Conservation (phyloP, 2,329 filamentous ascomycete genomes). For the Nannizziopsis barbatae region DNA sequence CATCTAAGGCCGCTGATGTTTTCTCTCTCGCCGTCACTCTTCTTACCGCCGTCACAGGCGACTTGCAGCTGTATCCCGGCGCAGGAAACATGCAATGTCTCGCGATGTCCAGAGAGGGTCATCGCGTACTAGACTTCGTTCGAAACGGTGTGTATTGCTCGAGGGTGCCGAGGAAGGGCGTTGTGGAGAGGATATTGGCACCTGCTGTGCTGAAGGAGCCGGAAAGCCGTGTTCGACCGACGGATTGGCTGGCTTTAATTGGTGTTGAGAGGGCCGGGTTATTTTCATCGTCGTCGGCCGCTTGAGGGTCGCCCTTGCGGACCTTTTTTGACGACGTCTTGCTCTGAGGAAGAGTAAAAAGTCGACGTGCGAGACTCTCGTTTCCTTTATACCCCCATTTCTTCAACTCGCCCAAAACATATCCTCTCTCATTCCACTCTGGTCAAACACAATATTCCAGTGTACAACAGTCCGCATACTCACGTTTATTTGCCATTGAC, state of each 20-base stretch:
- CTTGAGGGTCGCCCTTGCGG: too few species aligned
- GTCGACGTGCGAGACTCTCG: too few species aligned
- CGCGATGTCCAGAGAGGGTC: conserved; percentile 36
- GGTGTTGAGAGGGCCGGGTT: not conserved
- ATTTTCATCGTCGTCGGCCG: not conserved
- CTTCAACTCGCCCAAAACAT: too few species aligned
- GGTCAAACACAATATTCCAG: too few species aligned
- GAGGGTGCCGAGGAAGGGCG: conserved; percentile 31
- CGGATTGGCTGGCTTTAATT: conserved; percentile 24
- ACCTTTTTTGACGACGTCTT: too few species aligned
- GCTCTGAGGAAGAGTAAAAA: too few species aligned
- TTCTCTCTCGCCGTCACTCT: conserved; percentile 39
- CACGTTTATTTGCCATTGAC: too few species aligned
- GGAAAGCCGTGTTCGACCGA: conserved; percentile 22
- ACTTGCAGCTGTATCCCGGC: conserved; percentile 35
- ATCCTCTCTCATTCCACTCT: too few species aligned
- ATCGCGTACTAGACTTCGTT: conserved; percentile 33
- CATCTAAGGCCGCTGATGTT: conserved; percentile 34
- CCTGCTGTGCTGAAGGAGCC: conserved; percentile 33
- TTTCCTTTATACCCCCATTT: too few species aligned
- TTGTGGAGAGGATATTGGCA: conserved; percentile 31
- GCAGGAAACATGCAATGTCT: conserved; percentile 32
- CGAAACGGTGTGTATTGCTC: conserved; percentile 28
- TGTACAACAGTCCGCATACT: too few species aligned
- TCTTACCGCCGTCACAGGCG: conserved; percentile 36